Percentiles rank a stretch among this genome's conserved stretches.
phyloP scores from a whole-genome alignment of 1,139 yeast species.

The Diutina sp. region DNA sequence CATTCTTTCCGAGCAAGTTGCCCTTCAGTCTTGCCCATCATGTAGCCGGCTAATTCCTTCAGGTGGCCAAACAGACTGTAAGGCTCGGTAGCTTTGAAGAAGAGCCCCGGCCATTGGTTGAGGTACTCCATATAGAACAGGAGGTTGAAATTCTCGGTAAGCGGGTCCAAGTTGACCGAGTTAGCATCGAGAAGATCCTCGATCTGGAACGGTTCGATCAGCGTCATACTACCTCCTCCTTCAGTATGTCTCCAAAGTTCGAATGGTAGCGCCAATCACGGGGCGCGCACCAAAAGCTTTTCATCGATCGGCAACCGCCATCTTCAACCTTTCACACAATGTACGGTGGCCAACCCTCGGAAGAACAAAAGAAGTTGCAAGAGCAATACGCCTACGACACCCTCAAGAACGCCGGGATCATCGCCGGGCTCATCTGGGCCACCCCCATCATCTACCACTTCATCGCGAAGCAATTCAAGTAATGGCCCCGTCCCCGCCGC shows the following conservation, averaged over 20 bases:
- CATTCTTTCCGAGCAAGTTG: slow-evolving; percentile 51
- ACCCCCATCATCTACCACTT: slow-evolving; percentile 56
- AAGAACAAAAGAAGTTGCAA: slow-evolving; percentile 67
- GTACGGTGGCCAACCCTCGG: slow-evolving; percentile 20
- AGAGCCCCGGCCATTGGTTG: slow-evolving; percentile 76
- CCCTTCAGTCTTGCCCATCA: slow-evolving; percentile 98
- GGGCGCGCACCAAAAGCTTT: background rate
- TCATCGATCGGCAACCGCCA: background rate
- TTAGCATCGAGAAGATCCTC: slow-evolving; percentile 67
- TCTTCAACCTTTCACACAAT: background rate
- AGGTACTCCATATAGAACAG: slow-evolving; percentile 79
- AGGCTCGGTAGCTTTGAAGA: slow-evolving; percentile 48
- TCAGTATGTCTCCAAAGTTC: background rate
- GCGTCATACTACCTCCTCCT: slow-evolving; percentile 39
- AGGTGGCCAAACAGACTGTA: background rate
- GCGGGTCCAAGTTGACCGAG: slow-evolving; percentile 69
- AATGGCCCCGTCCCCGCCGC: background rate
- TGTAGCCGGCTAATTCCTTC: slow-evolving; percentile 36
- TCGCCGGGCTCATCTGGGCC: slow-evolving; percentile 73
- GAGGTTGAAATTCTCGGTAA: slow-evolving; percentile 82
- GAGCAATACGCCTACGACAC: slow-evolving; percentile 59
- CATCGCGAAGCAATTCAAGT: slow-evolving; percentile 41
- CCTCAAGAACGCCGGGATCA: slow-evolving; percentile 50
- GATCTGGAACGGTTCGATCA: slow-evolving; percentile 74
- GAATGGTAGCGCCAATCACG: background rate